Conservation (phyloP, 2,329 filamentous ascomycete genomes). For the Aspergillus caelatus region DNA sequence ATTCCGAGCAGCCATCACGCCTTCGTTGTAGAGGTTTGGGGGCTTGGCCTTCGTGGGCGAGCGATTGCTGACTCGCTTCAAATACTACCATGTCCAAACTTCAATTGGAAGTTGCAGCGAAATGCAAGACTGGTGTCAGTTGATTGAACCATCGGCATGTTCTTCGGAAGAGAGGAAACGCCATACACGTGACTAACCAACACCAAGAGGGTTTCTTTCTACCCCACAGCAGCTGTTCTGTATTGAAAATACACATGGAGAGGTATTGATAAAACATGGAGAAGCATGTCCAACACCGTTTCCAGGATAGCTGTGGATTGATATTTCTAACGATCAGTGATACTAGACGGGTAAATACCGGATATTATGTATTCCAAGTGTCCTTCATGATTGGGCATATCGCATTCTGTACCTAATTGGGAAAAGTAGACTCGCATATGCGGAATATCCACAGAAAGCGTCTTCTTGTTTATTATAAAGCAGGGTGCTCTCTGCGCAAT, state of each 20-base stretch:
- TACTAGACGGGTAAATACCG: too few relatives aligned
- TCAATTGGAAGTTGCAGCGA: too few relatives aligned
- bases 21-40: slow-evolving; percentile 16
- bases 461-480: too few relatives aligned
- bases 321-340: too few relatives aligned
- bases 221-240: background rate
- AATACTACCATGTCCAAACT: background rate
- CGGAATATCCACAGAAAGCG: background rate
- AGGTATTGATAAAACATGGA: background rate
- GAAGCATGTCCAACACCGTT: background rate
- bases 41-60: background rate
- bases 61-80: background rate
- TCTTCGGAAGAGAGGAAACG: background rate
- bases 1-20: slow-evolving; percentile 37
- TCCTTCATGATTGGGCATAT: background rate
- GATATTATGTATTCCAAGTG: too few relatives aligned
- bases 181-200: background rate
- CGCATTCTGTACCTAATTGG: background rate
- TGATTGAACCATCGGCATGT: background rate
- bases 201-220: background rate
- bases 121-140: background rate
- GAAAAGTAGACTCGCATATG: background rate
- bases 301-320: too few relatives aligned
- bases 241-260: background rate
- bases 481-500: too few relatives aligned